Percentiles rank a stretch among this genome's conserved stretches.
These are phyloP conservation scores for Cokeromyces recurvatus DNA, from an alignment of 371 early-diverging fungal genomes.

Conservation along the genomic window DNA sequence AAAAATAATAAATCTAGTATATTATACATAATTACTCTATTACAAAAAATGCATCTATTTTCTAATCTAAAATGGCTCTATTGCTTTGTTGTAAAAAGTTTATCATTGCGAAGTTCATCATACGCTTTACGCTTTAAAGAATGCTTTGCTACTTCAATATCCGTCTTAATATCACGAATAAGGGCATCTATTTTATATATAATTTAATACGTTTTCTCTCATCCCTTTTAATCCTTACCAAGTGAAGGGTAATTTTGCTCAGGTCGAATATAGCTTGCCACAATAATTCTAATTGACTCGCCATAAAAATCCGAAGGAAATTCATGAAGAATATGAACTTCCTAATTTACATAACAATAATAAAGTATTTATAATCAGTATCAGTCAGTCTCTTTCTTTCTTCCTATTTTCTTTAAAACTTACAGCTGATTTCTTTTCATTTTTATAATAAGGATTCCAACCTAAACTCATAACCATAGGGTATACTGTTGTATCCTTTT, in stretches of 20 bases:
- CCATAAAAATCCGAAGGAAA: slow-evolving; percentile 91
- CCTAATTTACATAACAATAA: too few relatives aligned
- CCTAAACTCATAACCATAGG: slow-evolving; percentile 98
- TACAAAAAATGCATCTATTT: too few relatives aligned
- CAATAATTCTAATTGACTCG: slow-evolving; percentile 72
- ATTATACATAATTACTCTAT: too few relatives aligned
- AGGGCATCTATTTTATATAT: slow-evolving; percentile 3
- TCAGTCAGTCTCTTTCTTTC: background rate
- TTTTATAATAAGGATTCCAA: slow-evolving; percentile 98
- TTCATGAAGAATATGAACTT: slow-evolving; percentile 92
- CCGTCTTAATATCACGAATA: slow-evolving; percentile 85
- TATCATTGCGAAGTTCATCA: slow-evolving; percentile 20
- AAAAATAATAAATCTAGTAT: too few relatives aligned
- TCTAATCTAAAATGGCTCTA: too few relatives aligned
- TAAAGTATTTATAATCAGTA: background rate
- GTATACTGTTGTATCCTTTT: slow-evolving; percentile 50
- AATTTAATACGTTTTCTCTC: background rate
- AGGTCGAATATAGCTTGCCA: slow-evolving; percentile 88
- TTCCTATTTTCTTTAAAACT: slow-evolving; percentile 13
- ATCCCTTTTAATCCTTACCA: slow-evolving; percentile 42
- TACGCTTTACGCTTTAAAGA: slow-evolving; percentile 57
- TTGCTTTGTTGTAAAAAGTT: slow-evolving; percentile 1
- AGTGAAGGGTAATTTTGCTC: slow-evolving; percentile 86
- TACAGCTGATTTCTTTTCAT: slow-evolving; percentile 91
- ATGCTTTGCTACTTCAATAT: slow-evolving; percentile 78